phyloP scores from a whole-genome alignment of 108 stramenopile species.

The Asterionellopsis glacialis region DNA sequence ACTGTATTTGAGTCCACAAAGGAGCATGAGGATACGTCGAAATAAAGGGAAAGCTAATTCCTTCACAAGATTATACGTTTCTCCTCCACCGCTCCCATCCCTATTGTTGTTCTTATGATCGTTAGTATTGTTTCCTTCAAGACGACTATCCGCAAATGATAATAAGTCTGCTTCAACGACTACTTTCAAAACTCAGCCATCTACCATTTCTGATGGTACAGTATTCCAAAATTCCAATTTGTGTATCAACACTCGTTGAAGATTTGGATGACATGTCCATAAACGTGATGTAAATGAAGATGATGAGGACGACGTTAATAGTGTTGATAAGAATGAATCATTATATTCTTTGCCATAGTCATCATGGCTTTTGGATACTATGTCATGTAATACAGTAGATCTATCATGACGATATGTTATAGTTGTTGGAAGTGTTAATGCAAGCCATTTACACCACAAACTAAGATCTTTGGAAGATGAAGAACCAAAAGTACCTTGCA shows the following conservation, averaged over 20 bases:
- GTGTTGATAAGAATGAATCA: too few species aligned
- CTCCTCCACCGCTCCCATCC: slow-evolving; percentile 6
- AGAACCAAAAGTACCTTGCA: too few species aligned
- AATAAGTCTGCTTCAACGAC: slow-evolving; percentile 20
- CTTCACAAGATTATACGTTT: slow-evolving; percentile 14
- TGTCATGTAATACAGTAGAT: slow-evolving; percentile 16
- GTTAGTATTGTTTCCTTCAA: neutral
- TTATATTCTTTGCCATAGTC: too few species aligned
- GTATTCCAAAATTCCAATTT: slow-evolving; percentile 25
- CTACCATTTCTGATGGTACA: neutral
- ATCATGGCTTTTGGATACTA: too few species aligned
- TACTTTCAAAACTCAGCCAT: neutral
- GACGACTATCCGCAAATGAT: slow-evolving; percentile 19
- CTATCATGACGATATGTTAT: slow-evolving; percentile 16
- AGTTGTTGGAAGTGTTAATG: slow-evolving; percentile 3
- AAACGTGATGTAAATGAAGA: neutral
- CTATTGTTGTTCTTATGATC: too few species aligned
- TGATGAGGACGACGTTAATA: too few species aligned
- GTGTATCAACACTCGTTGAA: slow-evolving; percentile 20
- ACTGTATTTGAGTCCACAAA: too few species aligned
- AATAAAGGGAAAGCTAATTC: slow-evolving; percentile 14
- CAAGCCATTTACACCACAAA: slow-evolving; percentile 16
- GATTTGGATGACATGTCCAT: slow-evolving; percentile 17
- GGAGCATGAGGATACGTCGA: slow-evolving; percentile 2
- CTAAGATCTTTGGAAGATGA: too few species aligned